Evolutionary conservation across 2,329 filamentous ascomycete genomes (phyloP), one percentile per base, ranked within the genome.

Genomic region (Rosellinia necatrix): DNA sequence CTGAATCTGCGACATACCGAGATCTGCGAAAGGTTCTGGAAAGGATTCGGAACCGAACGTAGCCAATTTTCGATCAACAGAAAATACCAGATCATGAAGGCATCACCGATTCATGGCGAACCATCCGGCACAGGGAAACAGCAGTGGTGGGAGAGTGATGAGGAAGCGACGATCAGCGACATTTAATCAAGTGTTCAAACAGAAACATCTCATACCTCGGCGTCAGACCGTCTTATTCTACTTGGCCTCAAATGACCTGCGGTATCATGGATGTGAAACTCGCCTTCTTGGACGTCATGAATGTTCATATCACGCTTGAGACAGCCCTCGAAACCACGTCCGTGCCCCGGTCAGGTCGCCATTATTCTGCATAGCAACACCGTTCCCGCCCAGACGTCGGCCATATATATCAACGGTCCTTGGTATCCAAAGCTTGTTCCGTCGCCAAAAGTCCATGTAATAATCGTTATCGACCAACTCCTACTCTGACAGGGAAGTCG

Each of bases 361-460:
- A 42, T 42, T 42, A 22, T 42, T 42, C 38, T 42, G 22, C 38
- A 42, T 42, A 29, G 38, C 38, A 42, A 42, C 22, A 22, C 38
- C 38, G 38, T 42, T 42, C 38, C 38, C 38, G 24, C 38, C 38
- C 38, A 12, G 46, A 49, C 46, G 46, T 49, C 46, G 30, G 34
- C 34, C 29, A 49, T 49, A 49, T 49, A 49, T 35, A 49, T 49
- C 46, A 49, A 49, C 38, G 46, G 46, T 49, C 46, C 46, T 38
- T 49, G 46, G 46, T 49, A 49, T 49, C 46, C 46, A 49, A 49
- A 49, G 46, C 46, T 37, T 49, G 46, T 49, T 49, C 46, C 12
- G 34, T 49, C 34, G 46, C 40, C 34, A 49, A 49, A 49, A 49
- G 29, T 49, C 46, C 21, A 49, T 49, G 22, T 49, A 25, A 40